These are phyloP conservation scores for Antarctomyces pellizariae DNA, from an alignment of 495 filamentous ascomycete genomes.

Conservation along the genomic window DNA sequence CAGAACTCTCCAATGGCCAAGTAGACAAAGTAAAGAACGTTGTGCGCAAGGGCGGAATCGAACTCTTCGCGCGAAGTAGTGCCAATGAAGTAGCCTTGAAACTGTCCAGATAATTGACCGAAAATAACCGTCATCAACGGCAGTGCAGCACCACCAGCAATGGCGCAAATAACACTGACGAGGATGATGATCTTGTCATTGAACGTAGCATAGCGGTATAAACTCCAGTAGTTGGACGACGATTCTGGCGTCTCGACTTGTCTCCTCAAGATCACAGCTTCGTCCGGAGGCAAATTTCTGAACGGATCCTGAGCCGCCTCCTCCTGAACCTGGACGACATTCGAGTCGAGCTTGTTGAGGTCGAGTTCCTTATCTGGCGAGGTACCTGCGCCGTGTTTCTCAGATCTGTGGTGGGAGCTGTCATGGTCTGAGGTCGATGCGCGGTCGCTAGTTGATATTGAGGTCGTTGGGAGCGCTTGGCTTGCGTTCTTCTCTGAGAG, in stretches of 20 bases:
- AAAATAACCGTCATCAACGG: conserved; percentile 81
- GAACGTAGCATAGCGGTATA: conserved; percentile 61
- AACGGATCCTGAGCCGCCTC: conserved; percentile 24
- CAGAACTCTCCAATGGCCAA: conserved; percentile 71
- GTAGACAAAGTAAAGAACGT: conserved; percentile 78
- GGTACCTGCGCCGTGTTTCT: not conserved
- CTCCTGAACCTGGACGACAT: conserved; percentile 17
- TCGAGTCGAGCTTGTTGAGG: conserved; percentile 27
- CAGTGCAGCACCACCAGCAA: conserved; percentile 56
- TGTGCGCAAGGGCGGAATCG: conserved; percentile 29
- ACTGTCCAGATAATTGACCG: conserved; percentile 47
- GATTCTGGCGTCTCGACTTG: conserved; percentile 48
- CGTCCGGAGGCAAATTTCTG: conserved; percentile 33
- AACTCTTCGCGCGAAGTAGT: conserved; percentile 28
- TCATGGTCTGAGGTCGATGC: conserved; percentile 9
- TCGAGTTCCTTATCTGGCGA: conserved; percentile 1
- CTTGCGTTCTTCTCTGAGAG: conserved; percentile 11
- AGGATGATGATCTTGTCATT: conserved; percentile 52
- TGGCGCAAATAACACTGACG: conserved; percentile 40
- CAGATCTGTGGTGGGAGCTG: conserved; percentile 5
- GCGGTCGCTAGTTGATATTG: conserved; percentile 9
- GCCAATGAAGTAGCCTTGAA: conserved; percentile 36
- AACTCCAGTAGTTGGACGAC: conserved; percentile 35
- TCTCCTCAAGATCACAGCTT: conserved; percentile 39
- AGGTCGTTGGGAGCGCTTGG: conserved; percentile 1